Conservation (phyloP, 2,329 filamentous ascomycete species). For the Hypoxylon sp. region DNA sequence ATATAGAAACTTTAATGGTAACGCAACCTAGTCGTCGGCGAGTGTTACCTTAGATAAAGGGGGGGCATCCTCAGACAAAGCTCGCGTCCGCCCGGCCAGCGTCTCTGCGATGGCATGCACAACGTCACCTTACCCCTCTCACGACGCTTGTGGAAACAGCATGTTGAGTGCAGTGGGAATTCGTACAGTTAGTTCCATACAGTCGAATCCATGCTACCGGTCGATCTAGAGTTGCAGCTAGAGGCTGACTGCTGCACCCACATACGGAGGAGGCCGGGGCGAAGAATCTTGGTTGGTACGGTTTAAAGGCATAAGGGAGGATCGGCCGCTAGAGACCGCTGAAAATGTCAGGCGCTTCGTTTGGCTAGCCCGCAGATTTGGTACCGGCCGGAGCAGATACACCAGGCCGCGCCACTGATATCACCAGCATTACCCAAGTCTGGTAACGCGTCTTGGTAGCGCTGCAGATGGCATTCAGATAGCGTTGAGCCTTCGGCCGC, state of each 20-base stretch:
- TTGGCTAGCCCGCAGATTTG: conserved; percentile 25
- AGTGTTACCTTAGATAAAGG: conserved; percentile 6
- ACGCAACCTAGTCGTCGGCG: conserved; percentile 1
- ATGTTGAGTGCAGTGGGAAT: conserved; percentile 20
- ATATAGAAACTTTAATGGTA: conserved; percentile 16
- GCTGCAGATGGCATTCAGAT: conserved; percentile 25
- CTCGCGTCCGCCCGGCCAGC: conserved; percentile 33
- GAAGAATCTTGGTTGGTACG: conserved; percentile 13
- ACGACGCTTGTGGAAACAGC: conserved; percentile 22
- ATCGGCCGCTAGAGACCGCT: conserved; percentile 12
- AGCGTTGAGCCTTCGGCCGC: conserved; percentile 38
- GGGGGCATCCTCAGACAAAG: conserved; percentile 11
- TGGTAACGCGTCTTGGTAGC: conserved; percentile 22
- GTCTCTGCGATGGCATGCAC: conserved; percentile 28
- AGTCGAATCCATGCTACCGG: conserved; percentile 26
- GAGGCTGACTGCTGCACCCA: conserved; percentile 16
- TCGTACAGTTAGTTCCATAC: conserved; percentile 9
- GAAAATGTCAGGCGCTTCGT: conserved; percentile 34
- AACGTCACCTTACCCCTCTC: conserved; percentile 44
- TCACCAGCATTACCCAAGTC: neutral
- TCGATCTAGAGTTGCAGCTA: conserved; percentile 34
- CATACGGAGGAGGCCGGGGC: conserved; percentile 34
- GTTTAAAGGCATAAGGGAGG: conserved; percentile 16
- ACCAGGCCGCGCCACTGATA: conserved; percentile 25
- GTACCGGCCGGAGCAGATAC: conserved; percentile 25